Conservation (phyloP, 2,329 filamentous ascomycete species). For the Escovopsis weberi region DNA sequence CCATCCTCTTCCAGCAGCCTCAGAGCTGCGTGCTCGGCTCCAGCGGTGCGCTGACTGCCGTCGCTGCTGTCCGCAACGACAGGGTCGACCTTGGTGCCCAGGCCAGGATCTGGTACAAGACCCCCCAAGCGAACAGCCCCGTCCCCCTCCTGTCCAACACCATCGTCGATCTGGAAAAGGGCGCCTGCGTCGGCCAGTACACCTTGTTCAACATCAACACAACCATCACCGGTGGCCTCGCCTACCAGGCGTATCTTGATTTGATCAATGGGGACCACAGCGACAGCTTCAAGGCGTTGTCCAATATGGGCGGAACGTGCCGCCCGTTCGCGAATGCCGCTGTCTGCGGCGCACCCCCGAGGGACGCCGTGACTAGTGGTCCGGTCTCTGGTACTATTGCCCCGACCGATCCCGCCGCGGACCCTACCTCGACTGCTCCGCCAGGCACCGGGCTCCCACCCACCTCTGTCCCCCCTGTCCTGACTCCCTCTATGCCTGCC, state of each 20-base stretch:
- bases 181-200: conserved; percentile 31
- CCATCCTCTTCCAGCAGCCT: conserved; percentile 36
- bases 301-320: conserved; percentile 30
- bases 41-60: conserved; percentile 27
- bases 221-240: conserved; percentile 28
- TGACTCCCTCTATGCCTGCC: conserved; percentile 1
- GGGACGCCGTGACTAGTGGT: conserved; percentile 4
- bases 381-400: conserved; percentile 6
- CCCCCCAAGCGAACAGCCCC: conserved; percentile 23
- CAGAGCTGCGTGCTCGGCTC: conserved; percentile 40
- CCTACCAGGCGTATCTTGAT: conserved; percentile 31
- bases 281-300: conserved; percentile 35
- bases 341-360: conserved; percentile 11
- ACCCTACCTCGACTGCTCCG: conserved; percentile 1
- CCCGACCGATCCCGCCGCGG: conserved; percentile 3
- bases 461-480: conserved; percentile 1
- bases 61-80: conserved; percentile 36
- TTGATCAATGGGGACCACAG: conserved; percentile 26
- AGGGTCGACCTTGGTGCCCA: conserved; percentile 25
- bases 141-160: conserved; percentile 25
- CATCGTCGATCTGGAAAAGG: conserved; percentile 25
- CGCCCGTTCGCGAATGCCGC: conserved; percentile 22
- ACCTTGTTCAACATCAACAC: conserved; percentile 31
- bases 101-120: conserved; percentile 30
- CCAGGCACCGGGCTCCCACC: conserved; percentile 1